Conservation (phyloP, 2,329 filamentous ascomycete genomes). For the Dichotomopilus funicola region DNA sequence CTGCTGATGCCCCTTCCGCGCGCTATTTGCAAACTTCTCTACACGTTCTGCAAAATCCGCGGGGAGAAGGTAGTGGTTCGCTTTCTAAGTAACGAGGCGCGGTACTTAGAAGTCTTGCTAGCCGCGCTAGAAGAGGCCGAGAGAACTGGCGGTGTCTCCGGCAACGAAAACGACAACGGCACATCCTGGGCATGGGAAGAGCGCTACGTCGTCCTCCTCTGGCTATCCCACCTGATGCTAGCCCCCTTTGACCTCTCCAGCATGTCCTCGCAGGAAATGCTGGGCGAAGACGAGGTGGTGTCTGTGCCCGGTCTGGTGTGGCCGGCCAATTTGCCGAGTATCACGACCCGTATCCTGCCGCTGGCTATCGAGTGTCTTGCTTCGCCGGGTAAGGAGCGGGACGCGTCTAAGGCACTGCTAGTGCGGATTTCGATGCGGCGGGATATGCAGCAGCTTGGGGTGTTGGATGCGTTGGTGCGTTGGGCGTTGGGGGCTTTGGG, state of each 20-base stretch:
- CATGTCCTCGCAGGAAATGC: constrained; percentile 59
- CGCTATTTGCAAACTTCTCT: constrained; percentile 74
- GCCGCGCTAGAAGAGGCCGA: constrained; percentile 62
- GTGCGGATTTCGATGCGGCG: constrained; percentile 74
- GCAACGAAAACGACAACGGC: background rate
- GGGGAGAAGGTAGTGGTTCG: constrained; percentile 88
- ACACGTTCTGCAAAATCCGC: constrained; percentile 88
- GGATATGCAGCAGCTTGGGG: constrained; percentile 76
- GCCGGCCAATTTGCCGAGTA: constrained; percentile 56
- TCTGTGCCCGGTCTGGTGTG: constrained; percentile 41
- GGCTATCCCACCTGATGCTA: constrained; percentile 75
- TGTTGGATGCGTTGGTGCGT: constrained; percentile 60
- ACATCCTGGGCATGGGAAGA: constrained; percentile 70
- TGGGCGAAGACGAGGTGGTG: constrained; percentile 32
- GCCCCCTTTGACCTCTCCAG: constrained; percentile 87
- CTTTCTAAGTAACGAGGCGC: constrained; percentile 86
- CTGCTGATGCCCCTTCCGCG: constrained; percentile 52
- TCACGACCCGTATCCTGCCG: constrained; percentile 64
- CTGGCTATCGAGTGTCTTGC: constrained; percentile 66
- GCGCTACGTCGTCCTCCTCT: constrained; percentile 77
- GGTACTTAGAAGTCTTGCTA: constrained; percentile 74
- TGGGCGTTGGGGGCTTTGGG: constrained; percentile 63
- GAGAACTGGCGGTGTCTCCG: background rate
- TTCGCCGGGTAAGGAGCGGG: constrained; percentile 76
- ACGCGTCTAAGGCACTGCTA: constrained; percentile 77